These are phyloP conservation scores for Agastache rugosa DNA, from an alignment of 257 asterid genomes.

Conservation along the genomic window DNA sequence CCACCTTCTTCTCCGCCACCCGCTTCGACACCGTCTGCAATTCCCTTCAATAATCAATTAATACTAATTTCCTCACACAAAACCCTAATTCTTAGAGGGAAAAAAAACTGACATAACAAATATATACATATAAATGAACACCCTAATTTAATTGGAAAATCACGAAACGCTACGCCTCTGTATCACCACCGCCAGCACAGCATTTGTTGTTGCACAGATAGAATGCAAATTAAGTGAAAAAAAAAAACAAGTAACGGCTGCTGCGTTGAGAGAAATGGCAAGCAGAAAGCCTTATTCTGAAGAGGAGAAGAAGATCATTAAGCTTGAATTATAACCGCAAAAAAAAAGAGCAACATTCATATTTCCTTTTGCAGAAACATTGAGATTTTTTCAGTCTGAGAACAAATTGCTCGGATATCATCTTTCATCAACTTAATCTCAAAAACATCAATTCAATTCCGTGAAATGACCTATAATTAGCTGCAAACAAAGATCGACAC, in stretches of 20 bases:
- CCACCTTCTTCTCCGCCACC: conserved; percentile 76
- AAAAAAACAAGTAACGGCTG: background rate
- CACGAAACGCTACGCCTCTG: background rate
- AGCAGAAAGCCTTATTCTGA: background rate
- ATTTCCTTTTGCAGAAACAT: background rate
- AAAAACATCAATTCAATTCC: conserved; percentile 18
- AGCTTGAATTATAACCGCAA: background rate
- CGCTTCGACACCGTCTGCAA: conserved; percentile 82
- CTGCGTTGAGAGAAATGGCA: background rate
- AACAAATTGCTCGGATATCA: background rate
- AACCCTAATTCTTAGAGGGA: background rate
- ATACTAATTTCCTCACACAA: background rate
- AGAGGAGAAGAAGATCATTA: background rate
- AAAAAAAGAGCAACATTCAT: background rate
- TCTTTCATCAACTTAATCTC: background rate
- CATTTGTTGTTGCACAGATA: background rate
- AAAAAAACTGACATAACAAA: too few relatives aligned
- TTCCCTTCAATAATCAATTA: background rate
- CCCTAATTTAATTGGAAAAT: conserved; percentile 12
- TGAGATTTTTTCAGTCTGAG: background rate
- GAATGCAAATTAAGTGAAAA: background rate
- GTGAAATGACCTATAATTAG: background rate
- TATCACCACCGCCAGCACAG: background rate
- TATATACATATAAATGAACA: too few relatives aligned
- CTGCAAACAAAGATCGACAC: background rate